A percentile compares a stretch with the other conserved stretches of the same genome.
phyloP scores from a whole-genome alignment of 441 rosid genomes.

The Corymbia citriodora region DNA sequence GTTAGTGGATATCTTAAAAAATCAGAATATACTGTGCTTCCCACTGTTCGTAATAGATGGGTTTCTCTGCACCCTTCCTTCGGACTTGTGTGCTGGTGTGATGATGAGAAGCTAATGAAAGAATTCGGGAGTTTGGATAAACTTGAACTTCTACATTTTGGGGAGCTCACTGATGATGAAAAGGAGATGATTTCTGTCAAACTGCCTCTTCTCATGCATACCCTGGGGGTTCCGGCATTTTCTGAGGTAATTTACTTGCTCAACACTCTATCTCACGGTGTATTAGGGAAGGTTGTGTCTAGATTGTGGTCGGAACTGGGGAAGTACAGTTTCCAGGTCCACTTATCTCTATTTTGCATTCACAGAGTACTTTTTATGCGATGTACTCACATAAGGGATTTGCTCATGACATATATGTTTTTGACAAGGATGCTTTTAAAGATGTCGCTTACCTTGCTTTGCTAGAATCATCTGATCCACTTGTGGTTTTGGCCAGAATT shows the following conservation, averaged over 20 bases:
- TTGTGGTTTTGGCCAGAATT: neutral
- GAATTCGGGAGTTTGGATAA: neutral
- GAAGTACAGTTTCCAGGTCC: neutral
- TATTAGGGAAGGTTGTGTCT: neutral
- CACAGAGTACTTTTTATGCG: neutral
- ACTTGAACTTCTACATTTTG: neutral
- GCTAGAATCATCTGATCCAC: neutral
- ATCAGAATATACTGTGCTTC: neutral
- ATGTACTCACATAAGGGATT: neutral
- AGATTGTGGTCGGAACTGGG: neutral
- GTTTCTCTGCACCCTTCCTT: slow-evolving; percentile 1
- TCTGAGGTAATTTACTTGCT: neutral
- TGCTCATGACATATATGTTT: neutral
- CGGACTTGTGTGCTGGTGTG: slow-evolving; percentile 2
- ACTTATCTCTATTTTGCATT: neutral
- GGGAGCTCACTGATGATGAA: neutral
- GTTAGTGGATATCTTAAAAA: neutral
- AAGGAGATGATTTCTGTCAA: neutral
- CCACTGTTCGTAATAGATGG: neutral
- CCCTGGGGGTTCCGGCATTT: neutral
- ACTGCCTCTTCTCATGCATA: neutral
- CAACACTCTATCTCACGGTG: neutral
- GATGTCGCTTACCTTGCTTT: neutral
- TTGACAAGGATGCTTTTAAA: neutral
- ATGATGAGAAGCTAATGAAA: neutral